Conservation (phyloP, 441 rosid species). For the Aleurites moluccanus region DNA sequence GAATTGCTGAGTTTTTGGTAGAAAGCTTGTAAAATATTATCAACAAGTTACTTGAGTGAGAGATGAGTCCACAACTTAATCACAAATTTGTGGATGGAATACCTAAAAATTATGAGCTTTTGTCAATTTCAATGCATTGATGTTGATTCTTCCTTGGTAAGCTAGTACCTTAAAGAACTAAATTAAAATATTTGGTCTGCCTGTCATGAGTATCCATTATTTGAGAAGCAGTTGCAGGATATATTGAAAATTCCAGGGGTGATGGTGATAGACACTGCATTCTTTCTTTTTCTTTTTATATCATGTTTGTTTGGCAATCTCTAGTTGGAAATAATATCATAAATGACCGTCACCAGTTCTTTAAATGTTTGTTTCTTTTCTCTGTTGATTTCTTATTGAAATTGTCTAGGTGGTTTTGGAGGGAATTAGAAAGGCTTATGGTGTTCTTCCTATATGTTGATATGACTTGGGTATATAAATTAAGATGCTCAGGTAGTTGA, state of each 20-base stretch:
- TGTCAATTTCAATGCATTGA: neutral
- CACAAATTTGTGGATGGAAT: neutral
- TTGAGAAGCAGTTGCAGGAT: neutral
- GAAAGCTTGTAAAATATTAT: neutral
- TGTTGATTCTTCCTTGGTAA: neutral
- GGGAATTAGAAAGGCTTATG: neutral
- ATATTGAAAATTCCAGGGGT: neutral
- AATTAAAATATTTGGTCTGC: neutral
- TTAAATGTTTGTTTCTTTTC: neutral
- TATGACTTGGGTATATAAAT: neutral
- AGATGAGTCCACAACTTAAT: neutral
- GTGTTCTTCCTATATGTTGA: neutral
- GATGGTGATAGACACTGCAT: neutral
- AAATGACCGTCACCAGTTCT: neutral
- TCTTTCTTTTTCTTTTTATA: neutral
- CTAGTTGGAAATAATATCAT: neutral
- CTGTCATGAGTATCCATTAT: neutral
- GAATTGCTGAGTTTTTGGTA: neutral
- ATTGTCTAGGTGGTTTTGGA: neutral
- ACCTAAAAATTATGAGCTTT: neutral
- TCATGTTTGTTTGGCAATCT: neutral
- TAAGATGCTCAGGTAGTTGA: neutral
- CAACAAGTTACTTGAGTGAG: neutral
- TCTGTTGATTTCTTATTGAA: conserved; percentile 3
- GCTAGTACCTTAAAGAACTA: neutral